These are phyloP conservation scores for Exophiala calicioides DNA, from an alignment of 2,329 filamentous ascomycete species.

Conservation along the genomic window DNA sequence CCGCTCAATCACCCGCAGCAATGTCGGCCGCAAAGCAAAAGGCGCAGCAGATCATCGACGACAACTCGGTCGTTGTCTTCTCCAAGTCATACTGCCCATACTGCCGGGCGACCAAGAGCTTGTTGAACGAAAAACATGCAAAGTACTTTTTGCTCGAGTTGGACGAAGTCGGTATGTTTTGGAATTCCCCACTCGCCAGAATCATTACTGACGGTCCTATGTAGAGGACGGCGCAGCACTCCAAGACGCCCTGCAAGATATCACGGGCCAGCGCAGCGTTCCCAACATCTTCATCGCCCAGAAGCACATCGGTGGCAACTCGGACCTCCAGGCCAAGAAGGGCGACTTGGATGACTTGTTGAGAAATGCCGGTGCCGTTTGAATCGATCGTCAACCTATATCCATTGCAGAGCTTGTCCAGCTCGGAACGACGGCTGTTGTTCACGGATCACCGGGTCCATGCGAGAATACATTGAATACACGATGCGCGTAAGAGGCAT, in stretches of 20 bases:
- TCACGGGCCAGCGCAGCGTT: slow-evolving; percentile 83
- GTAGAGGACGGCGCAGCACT: slow-evolving; percentile 79
- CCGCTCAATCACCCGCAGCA: slow-evolving; percentile 57
- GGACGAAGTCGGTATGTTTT: slow-evolving; percentile 73
- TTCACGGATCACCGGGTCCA: no score
- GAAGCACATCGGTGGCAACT: slow-evolving; percentile 96
- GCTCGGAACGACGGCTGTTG: no score
- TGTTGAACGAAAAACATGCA: slow-evolving; percentile 69
- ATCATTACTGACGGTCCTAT: slow-evolving; percentile 24
- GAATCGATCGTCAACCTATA: slow-evolving; percentile 19
- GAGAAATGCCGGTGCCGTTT: slow-evolving; percentile 65
- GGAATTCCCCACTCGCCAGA: slow-evolving; percentile 8
- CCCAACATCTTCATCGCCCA: slow-evolving; percentile 92
- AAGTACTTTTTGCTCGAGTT: slow-evolving; percentile 78
- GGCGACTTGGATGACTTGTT: slow-evolving; percentile 64
- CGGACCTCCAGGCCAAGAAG: slow-evolving; percentile 72
- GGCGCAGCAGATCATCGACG: slow-evolving; percentile 81
- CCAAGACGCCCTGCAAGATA: slow-evolving; percentile 77
- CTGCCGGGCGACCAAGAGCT: slow-evolving; percentile 76
- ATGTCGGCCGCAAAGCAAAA: slow-evolving; percentile 85
- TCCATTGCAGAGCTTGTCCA: no score
- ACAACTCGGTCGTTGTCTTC: slow-evolving; percentile 91
- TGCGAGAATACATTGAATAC: no score
- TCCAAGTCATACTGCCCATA: slow-evolving; percentile 97
- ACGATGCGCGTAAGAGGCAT: no score